Evolutionary conservation across 805 yeast genomes (phyloP).

Genomic region (Metschnikowia similis): DNA sequence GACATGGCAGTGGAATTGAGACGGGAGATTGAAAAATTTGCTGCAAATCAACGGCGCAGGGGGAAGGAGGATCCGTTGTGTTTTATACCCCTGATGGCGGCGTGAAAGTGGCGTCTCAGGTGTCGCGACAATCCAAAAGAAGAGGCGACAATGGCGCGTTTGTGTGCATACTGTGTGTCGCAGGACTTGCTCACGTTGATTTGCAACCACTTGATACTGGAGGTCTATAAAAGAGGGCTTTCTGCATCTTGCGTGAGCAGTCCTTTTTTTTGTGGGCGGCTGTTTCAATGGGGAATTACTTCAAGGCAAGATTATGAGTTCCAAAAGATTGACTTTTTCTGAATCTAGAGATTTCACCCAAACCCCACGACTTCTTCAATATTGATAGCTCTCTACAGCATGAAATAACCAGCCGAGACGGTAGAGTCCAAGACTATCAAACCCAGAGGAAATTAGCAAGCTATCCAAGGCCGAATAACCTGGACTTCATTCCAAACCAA

Average conservation of each 20-base stretch:
- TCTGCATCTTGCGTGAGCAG: neutral
- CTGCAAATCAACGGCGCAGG: neutral
- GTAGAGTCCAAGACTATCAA: too few species aligned
- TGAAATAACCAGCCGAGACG: too few species aligned
- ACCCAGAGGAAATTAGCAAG: too few species aligned
- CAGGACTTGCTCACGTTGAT: neutral
- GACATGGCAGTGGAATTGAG: neutral
- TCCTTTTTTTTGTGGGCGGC: too few species aligned
- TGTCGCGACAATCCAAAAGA: constrained; percentile 1
- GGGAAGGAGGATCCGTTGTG: neutral
- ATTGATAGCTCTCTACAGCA: too few species aligned
- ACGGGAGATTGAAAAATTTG: neutral
- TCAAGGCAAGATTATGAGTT: too few species aligned
- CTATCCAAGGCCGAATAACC: too few species aligned
- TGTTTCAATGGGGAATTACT: too few species aligned
- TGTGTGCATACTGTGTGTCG: constrained; percentile 1
- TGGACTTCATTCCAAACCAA: too few species aligned
- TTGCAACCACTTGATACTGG: neutral
- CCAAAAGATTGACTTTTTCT: too few species aligned
- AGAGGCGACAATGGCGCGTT: constrained; percentile 1
- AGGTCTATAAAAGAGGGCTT: neutral
- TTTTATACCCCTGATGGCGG: neutral
- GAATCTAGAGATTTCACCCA: too few species aligned
- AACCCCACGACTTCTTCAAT: too few species aligned
- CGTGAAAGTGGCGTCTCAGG: constrained; percentile 1